Conservation (phyloP, 148 eudicot species). For the Rheum nobile region DNA sequence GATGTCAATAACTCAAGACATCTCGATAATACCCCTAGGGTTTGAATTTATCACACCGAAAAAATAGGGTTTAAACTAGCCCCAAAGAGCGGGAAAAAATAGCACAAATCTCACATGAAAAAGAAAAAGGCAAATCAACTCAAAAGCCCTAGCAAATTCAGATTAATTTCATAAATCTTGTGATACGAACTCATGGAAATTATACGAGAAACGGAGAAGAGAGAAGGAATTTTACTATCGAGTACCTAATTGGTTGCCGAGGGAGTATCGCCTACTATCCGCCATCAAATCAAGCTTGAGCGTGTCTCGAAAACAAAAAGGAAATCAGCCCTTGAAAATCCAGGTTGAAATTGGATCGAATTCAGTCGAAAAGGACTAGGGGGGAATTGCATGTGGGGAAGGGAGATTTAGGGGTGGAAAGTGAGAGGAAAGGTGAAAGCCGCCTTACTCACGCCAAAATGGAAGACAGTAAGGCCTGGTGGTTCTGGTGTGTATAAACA, state of each 20-base stretch:
- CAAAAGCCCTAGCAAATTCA: not conserved
- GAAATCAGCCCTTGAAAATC: not conserved
- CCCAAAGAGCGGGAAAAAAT: not conserved
- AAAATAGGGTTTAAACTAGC: not conserved
- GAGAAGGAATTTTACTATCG: not conserved
- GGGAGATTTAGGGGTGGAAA: not conserved
- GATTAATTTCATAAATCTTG: not conserved
- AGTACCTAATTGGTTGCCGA: conserved; percentile 6
- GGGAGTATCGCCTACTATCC: conserved; percentile 1
- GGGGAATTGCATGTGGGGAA: conserved; percentile 9
- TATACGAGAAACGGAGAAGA: not conserved
- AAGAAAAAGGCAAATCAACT: not conserved
- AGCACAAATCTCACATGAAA: not conserved
- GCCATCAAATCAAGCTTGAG: not conserved
- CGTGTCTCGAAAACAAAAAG: not conserved
- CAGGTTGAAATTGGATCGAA: conserved; percentile 1
- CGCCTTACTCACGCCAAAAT: conserved; percentile 9
- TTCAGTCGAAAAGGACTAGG: not conserved
- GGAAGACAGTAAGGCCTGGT: conserved; percentile 6
- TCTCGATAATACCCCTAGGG: not conserved
- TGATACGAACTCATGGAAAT: not conserved
- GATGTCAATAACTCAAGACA: not conserved
- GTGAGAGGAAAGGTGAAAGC: not conserved
- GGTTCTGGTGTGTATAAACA: not conserved
- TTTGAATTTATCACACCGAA: not conserved